A percentile compares a stretch with the other conserved stretches of the same genome.
Conservation (phyloP, 306 rosid genomes). For the Cucurbita argyrosperma region DNA sequence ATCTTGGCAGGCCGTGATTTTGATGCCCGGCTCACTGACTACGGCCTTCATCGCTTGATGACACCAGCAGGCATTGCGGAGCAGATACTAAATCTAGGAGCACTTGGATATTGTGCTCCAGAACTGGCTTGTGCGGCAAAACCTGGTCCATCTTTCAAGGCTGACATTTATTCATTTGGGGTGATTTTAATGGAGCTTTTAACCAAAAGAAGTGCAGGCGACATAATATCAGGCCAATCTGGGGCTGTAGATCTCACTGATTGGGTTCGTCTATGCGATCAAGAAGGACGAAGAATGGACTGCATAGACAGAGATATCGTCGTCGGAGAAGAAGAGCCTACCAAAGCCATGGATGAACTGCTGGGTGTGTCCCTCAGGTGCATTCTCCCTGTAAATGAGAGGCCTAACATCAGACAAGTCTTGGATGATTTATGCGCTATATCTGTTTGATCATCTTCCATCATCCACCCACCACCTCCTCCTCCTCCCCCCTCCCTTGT, state of each 20-base stretch:
- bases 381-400: slow-evolving; percentile 95
- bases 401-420: slow-evolving; percentile 99
- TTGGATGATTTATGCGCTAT: slow-evolving; percentile 69
- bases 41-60: slow-evolving; percentile 88
- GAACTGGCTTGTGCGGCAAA: slow-evolving; percentile 64
- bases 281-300: slow-evolving; percentile 90
- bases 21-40: slow-evolving; percentile 55
- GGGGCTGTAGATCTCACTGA: slow-evolving; percentile 96
- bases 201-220: slow-evolving; percentile 92
- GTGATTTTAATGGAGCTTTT: slow-evolving; percentile 86
- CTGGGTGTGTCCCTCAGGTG: slow-evolving; percentile 75
- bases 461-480: neutral
- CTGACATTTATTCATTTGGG: slow-evolving; percentile 85
- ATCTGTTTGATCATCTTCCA: slow-evolving; percentile 33
- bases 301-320: slow-evolving; percentile 88
- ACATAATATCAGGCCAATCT: slow-evolving; percentile 85
- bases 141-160: slow-evolving; percentile 77
- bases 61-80: slow-evolving; percentile 76
- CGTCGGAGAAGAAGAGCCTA: slow-evolving; percentile 71
- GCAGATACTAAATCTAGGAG: slow-evolving; percentile 87
- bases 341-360: slow-evolving; percentile 66
- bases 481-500: neutral
- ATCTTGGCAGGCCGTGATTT: slow-evolving; percentile 52
- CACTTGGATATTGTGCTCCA: slow-evolving; percentile 89
- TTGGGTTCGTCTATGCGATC: slow-evolving; percentile 92